phyloP scores from a whole-genome alignment of 768 basidiomycete species.

The Termitomyces sp. region DNA sequence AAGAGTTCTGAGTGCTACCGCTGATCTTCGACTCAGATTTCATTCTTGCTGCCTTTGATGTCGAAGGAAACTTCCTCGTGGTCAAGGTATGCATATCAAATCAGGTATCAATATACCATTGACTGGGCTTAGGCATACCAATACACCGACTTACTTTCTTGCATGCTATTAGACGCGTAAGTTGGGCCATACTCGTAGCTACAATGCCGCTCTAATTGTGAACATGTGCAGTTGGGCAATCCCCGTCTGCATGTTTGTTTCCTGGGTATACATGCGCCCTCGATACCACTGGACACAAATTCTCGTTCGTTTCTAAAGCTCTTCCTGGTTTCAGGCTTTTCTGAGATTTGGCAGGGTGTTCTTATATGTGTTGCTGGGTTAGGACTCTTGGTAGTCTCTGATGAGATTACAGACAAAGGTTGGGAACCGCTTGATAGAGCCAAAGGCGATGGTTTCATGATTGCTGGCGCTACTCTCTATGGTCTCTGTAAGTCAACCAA shows the following conservation, averaged over 20 bases:
- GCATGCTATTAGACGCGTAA: conserved; percentile 89
- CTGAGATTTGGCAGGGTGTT: conserved; percentile 49
- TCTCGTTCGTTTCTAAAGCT: conserved; percentile 39
- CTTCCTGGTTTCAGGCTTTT: neutral
- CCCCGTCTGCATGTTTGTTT: conserved; percentile 80
- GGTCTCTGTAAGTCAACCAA: conserved; percentile 65
- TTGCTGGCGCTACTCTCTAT: conserved; percentile 81
- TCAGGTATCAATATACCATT: neutral
- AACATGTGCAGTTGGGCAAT: conserved; percentile 69
- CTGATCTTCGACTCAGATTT: conserved; percentile 46
- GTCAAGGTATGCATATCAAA: conserved; percentile 48
- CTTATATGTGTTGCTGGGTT: conserved; percentile 72
- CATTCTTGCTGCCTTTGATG: conserved; percentile 75
- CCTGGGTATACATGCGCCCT: conserved; percentile 79
- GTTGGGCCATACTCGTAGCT: conserved; percentile 14
- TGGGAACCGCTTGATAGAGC: conserved; percentile 61
- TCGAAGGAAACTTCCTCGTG: conserved; percentile 86
- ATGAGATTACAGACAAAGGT: conserved; percentile 74
- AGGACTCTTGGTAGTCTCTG: conserved; percentile 76
- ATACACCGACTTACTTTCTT: conserved; percentile 84
- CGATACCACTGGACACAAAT: conserved; percentile 84
- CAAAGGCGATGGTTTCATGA: conserved; percentile 86
- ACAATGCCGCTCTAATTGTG: conserved; percentile 1
- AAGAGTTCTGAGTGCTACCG: neutral
- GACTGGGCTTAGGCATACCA: conserved; percentile 57